phyloP scores from a whole-genome alignment of 192 early-diverging fungal species.

The Podila verticillata region DNA sequence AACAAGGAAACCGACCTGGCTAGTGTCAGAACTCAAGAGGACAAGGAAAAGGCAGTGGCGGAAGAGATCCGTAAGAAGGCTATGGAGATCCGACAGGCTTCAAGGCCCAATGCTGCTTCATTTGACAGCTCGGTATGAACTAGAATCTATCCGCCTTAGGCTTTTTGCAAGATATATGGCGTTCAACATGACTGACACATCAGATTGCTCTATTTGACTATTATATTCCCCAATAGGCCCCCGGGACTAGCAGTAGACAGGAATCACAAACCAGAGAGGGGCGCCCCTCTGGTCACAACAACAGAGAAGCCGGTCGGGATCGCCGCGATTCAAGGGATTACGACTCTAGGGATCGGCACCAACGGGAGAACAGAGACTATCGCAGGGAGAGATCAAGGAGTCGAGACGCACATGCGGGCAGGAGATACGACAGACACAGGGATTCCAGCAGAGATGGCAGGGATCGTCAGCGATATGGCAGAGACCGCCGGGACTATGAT shows the following conservation, averaged over 20 bases:
- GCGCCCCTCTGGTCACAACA: too few species aligned
- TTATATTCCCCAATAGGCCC: too few species aligned
- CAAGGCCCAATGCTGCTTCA: conserved; percentile 24
- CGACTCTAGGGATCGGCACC: conserved; percentile 22
- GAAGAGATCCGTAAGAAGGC: conserved; percentile 53
- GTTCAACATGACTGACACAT: not conserved
- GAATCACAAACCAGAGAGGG: too few species aligned
- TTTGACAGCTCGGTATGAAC: conserved; percentile 16
- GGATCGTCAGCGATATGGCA: not conserved
- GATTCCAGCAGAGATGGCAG: conserved; percentile 13
- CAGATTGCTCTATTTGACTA: not conserved
- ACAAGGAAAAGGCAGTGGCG: conserved; percentile 46
- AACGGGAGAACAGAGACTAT: not conserved
- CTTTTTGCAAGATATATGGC: not conserved
- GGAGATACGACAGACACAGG: conserved; percentile 18
- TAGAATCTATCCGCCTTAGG: not conserved
- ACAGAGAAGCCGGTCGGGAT: too few species aligned
- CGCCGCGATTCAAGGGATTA: too few species aligned
- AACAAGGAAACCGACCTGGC: conserved; percentile 45
- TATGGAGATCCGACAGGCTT: conserved; percentile 16
- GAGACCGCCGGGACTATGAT: conserved; percentile 18
- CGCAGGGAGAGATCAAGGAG: conserved; percentile 25
- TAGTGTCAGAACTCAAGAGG: conserved; percentile 52
- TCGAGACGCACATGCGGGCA: conserved; percentile 9
- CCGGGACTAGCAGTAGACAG: too few species aligned